Base-by-base conservation (phyloP, 345 rosid species). In the Boechera stricta region DNA sequence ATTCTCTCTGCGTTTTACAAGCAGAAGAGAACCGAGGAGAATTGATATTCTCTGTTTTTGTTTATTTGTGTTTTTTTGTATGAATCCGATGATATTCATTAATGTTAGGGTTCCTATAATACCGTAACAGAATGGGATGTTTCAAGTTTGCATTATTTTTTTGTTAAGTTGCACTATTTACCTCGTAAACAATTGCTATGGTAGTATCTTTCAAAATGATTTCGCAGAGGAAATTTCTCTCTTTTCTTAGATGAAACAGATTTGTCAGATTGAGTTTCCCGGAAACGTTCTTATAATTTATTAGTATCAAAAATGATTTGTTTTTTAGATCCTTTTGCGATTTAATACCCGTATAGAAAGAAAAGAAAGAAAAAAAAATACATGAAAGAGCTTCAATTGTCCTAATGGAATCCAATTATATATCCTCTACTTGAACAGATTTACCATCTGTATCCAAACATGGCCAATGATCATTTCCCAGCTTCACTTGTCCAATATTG, bases 21-120 rank as follows among this genome's bases (percentile, higher is more conserved):
- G 79, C 79, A 67, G 68, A 75, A 15, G 78, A 74, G 67, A n/a
- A 41, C 39, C 0, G 38, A 53, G 32, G 63, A 72, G 60, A n/a
- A 1, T 53, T 62, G 0, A 26, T 10, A 38, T 71, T 48, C 18
- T 35, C 41, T 8, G 55, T 66, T 1, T 36, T 11, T 7, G 13
- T 73, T 72, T n/a, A 5, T 49, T 21, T 64, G 28, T 33, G n/a
- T 33, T 10, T 41, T 51, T 56, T 53, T 73, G 71, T 55, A 55
- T 56, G 73, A 21, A 44, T 32, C 31, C 54, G 15, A 39, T 51
- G 16, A 26, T 63, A 15, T 36, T 61, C 67, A 16, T 41, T 53
- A 24, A 53, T 54, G 71, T 53, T 28, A 28, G 29, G 29, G 3
- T 28, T 64, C 2, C 5, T 39, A 44, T 70, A 31, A 11, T 44